A percentile compares a stretch with the other conserved stretches of the same genome.
These are phyloP conservation scores for Colletotrichum sojae DNA, from an alignment of 2,329 filamentous ascomycete genomes.

Conservation along the genomic window DNA sequence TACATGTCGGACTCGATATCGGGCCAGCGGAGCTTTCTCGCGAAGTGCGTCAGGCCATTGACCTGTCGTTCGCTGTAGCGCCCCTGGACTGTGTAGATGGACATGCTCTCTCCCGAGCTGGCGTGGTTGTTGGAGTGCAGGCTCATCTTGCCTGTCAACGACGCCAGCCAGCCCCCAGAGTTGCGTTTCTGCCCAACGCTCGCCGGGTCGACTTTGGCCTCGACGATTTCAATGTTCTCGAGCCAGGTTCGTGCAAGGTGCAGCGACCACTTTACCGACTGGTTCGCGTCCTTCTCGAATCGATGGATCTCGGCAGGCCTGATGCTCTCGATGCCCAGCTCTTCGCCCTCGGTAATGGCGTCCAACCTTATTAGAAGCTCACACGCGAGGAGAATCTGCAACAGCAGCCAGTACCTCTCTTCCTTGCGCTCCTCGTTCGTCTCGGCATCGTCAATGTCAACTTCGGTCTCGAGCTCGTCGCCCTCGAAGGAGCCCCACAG, in stretches of 20 bases:
- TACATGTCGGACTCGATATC: slow-evolving; percentile 69
- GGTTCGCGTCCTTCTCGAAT: slow-evolving; percentile 74
- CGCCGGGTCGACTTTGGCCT: slow-evolving; percentile 42
- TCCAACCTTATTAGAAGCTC: slow-evolving; percentile 77
- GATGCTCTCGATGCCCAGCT: slow-evolving; percentile 66
- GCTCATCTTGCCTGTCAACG: slow-evolving; percentile 68
- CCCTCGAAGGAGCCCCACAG: slow-evolving; percentile 73
- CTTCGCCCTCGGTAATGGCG: slow-evolving; percentile 72
- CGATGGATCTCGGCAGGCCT: slow-evolving; percentile 70
- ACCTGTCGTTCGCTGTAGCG: slow-evolving; percentile 72
- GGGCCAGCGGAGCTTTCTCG: slow-evolving; percentile 74
- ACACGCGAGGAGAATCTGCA: slow-evolving; percentile 75
- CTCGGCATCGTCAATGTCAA: slow-evolving; percentile 64
- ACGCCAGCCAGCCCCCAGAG: slow-evolving; percentile 68
- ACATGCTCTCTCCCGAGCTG: slow-evolving; percentile 45
- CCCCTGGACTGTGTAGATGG: slow-evolving; percentile 66
- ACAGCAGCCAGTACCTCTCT: slow-evolving; percentile 76
- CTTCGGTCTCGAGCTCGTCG: slow-evolving; percentile 67
- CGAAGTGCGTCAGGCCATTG: slow-evolving; percentile 74
- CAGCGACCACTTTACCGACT: slow-evolving; percentile 77
- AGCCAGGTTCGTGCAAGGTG: slow-evolving; percentile 76
- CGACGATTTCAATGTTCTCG: slow-evolving; percentile 75
- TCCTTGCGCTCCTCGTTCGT: slow-evolving; percentile 67
- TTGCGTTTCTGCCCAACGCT: slow-evolving; percentile 44
- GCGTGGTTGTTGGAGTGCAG: slow-evolving; percentile 51